Evolutionary conservation across 2,329 filamentous ascomycete genomes (phyloP), one percentile per base, ranked within the genome.

Genomic region (Fusarium verticillioides): DNA sequence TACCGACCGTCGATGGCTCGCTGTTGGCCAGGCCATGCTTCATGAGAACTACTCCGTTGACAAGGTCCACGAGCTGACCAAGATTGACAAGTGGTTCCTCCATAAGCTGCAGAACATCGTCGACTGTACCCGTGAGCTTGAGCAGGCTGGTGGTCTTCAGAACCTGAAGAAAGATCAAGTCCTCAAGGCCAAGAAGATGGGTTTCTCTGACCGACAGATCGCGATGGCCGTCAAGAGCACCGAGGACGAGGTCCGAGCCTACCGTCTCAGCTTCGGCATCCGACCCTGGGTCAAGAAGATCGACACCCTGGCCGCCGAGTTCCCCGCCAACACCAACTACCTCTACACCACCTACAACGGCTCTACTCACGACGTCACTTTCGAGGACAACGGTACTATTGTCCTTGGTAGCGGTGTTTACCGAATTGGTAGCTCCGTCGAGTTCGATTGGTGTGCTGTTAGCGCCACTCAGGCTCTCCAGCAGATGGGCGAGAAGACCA

Each of bases 81-180:
- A 97, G 89, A 99, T 99, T 79, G 96, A 98, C 87, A 97, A 97
- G 85, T 98, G 96, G 96, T 99, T 99, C 88, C 86, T 99, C 78
- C 91, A 98, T 91, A 98, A 99, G 89, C 91, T 99, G 58, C 92
- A 97, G 85, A 98, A 98, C 87, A 94, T 99, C 79, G 96, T 97
- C 59, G 90, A 98, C 83, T 95, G 93, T 86, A 94, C 93, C 68
- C 91, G 90, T 75, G 94, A 97, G 82, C 90, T 99, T 71, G 90
- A 97, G 85, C 90, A 92, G 37, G 91, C 94, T 69, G 95, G 95
- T 75, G 93, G 91, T 79, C 88, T 99, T 52, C 91, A 93, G 78
- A 93, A 91, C 62, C 85, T 99, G 72, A 96, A 95, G 87, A 93
- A 95, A 84, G 95, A 97, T 79, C 90, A 96, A 70, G 87, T 99